Conservation (phyloP, 2,329 filamentous ascomycete species). For the Colletotrichum noveboracense region DNA sequence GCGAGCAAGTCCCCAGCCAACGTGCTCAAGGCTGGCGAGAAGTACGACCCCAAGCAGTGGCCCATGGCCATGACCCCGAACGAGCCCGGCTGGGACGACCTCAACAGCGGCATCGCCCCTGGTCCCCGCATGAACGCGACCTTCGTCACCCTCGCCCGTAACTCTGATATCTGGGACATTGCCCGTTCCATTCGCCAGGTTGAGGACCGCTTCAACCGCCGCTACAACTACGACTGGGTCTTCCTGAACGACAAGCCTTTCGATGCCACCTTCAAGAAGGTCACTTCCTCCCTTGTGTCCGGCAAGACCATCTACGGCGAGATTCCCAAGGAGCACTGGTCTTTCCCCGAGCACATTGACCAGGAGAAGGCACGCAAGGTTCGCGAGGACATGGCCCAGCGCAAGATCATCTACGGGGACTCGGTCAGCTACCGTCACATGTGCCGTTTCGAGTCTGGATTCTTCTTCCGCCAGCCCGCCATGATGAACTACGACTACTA, state of each 20-base stretch:
- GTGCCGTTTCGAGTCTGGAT: slow-evolving; percentile 98
- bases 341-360: slow-evolving; percentile 94
- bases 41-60: slow-evolving; percentile 44
- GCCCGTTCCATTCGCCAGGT: slow-evolving; percentile 94
- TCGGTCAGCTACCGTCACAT: slow-evolving; percentile 98
- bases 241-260: slow-evolving; percentile 98
- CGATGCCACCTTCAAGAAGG: slow-evolving; percentile 89
- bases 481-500: slow-evolving; percentile 99
- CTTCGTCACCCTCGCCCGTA: slow-evolving; percentile 94
- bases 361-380: slow-evolving; percentile 90
- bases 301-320: slow-evolving; percentile 90
- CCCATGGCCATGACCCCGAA: slow-evolving; percentile 59
- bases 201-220: slow-evolving; percentile 96
- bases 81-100: slow-evolving; percentile 58
- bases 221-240: slow-evolving; percentile 98
- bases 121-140: slow-evolving; percentile 92
- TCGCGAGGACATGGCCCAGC: slow-evolving; percentile 90
- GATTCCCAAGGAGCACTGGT: slow-evolving; percentile 95
- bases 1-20: slow-evolving; percentile 24
- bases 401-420: slow-evolving; percentile 98
- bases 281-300: slow-evolving; percentile 88
- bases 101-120: slow-evolving; percentile 55
- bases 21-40: slow-evolving; percentile 28
- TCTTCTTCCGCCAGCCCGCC: slow-evolving; percentile 95
- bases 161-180: slow-evolving; percentile 95